Percentiles rank a stretch among this genome's conserved stretches.
phyloP scores from a whole-genome alignment of 2,329 filamentous ascomycete genomes.

The Phialophora verrucosa region DNA sequence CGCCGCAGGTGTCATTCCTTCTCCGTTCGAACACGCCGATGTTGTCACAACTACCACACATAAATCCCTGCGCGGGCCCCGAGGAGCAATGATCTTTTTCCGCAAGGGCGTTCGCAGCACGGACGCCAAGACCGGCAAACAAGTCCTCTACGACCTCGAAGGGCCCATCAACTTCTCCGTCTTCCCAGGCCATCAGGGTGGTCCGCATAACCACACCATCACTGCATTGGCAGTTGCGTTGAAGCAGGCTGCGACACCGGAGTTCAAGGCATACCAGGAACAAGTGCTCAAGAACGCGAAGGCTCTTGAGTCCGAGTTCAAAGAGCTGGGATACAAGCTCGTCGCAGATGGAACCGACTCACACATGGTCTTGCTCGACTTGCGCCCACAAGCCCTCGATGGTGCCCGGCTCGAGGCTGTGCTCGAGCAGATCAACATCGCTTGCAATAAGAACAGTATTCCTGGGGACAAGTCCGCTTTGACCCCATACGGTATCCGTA shows the following conservation, averaged over 20 bases:
- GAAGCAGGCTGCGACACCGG: conserved; percentile 86
- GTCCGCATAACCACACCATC: conserved; percentile 99
- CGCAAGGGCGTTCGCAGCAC: conserved; percentile 92
- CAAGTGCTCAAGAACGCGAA: conserved; percentile 93
- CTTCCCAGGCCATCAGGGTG: conserved; percentile 98
- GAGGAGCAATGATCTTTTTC: conserved; percentile 99
- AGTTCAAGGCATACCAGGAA: conserved; percentile 94
- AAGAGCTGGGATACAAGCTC: conserved; percentile 85
- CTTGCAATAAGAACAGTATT: conserved; percentile 99
- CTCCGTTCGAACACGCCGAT: conserved; percentile 89
- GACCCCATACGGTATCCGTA: conserved; percentile 88
- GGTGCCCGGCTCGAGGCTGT: conserved; percentile 91
- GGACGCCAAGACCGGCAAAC: conserved; percentile 88
- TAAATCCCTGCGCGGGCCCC: conserved; percentile 96
- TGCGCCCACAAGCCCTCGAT: conserved; percentile 84
- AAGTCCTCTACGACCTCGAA: conserved; percentile 91
- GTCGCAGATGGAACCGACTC: conserved; percentile 96
- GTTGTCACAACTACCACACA: conserved; percentile 98
- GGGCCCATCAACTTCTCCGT: conserved; percentile 98
- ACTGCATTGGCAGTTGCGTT: conserved; percentile 93
- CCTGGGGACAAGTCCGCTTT: conserved; percentile 93
- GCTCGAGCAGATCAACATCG: conserved; percentile 89
- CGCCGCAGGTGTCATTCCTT: conserved; percentile 88
- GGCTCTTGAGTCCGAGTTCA: conserved; percentile 74
- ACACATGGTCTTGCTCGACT: conserved; percentile 94